phyloP scores from a whole-genome alignment of 108 stramenopile genomes.

The Bacterosira constricta region DNA sequence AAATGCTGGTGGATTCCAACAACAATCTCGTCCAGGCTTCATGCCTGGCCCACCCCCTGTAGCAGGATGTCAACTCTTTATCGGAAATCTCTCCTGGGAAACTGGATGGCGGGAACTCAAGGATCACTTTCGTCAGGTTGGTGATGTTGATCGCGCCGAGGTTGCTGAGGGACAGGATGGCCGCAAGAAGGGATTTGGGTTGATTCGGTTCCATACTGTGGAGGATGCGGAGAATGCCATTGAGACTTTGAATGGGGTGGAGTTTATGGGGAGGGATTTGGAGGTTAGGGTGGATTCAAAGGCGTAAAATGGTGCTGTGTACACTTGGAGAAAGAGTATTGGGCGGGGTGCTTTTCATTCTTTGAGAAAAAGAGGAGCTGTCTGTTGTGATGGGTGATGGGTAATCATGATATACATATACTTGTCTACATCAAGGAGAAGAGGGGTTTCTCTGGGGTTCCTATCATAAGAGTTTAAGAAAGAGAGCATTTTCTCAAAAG shows the following conservation, averaged over 20 bases:
- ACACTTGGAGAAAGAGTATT: background rate
- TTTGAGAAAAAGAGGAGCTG: background rate
- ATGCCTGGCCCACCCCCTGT: constrained; percentile 28
- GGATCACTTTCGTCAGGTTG: constrained; percentile 82
- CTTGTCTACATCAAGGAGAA: too few species aligned
- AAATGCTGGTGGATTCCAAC: too few species aligned
- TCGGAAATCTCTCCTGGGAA: constrained; percentile 85
- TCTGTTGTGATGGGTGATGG: too few species aligned
- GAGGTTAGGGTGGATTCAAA: constrained; percentile 78
- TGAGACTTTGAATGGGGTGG: constrained; percentile 70
- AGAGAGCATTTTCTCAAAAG: too few species aligned
- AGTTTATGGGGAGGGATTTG: constrained; percentile 74
- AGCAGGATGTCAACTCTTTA: constrained; percentile 65
- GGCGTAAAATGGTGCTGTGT: too few species aligned
- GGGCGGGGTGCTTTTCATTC: background rate
- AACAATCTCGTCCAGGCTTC: too few species aligned
- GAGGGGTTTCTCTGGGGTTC: too few species aligned
- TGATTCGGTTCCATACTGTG: constrained; percentile 79
- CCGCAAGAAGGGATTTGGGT: constrained; percentile 85
- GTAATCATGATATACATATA: too few species aligned
- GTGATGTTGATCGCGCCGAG: constrained; percentile 80
- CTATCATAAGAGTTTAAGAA: too few species aligned
- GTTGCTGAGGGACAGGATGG: constrained; percentile 65
- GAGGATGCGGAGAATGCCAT: constrained; percentile 88
- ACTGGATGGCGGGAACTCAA: constrained; percentile 87